Conservation (phyloP, 495 filamentous ascomycete genomes). For the Neurospora sp. region DNA sequence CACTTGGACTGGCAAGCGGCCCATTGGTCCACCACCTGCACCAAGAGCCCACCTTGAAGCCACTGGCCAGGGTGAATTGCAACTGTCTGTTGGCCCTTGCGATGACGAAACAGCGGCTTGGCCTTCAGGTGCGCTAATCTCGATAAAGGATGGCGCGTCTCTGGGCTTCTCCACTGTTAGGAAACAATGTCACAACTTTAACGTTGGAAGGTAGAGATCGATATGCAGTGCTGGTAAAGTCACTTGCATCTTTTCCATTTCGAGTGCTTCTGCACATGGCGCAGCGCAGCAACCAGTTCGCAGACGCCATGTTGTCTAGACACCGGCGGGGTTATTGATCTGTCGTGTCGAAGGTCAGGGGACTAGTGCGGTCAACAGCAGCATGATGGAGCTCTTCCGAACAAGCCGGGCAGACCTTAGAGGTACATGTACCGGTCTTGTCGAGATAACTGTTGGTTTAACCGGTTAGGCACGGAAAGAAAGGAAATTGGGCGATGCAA, state of each 20-base stretch:
- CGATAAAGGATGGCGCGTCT: neutral
- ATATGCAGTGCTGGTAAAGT: neutral
- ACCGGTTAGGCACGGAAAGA: neutral
- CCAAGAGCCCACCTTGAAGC: neutral
- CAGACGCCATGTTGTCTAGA: neutral
- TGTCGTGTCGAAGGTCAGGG: neutral
- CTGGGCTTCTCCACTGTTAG: neutral
- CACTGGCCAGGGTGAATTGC: neutral
- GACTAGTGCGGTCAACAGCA: neutral
- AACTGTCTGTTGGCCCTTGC: neutral
- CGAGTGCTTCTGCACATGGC: neutral
- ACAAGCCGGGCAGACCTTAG: neutral
- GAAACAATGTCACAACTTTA: neutral
- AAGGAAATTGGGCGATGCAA: neutral
- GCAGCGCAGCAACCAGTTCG: neutral
- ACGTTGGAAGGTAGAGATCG: neutral
- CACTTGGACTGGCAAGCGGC: neutral
- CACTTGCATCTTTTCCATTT: neutral
- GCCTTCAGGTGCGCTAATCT: neutral
- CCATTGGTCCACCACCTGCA: neutral
- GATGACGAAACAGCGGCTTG: neutral
- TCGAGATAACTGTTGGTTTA: neutral
- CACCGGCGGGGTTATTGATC: neutral
- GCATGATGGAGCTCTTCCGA: neutral
- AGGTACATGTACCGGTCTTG: neutral